Percentiles rank a stretch among this genome's conserved stretches.
phyloP scores from a whole-genome alignment of 345 rosid species.

The Pelargonium nanum region DNA sequence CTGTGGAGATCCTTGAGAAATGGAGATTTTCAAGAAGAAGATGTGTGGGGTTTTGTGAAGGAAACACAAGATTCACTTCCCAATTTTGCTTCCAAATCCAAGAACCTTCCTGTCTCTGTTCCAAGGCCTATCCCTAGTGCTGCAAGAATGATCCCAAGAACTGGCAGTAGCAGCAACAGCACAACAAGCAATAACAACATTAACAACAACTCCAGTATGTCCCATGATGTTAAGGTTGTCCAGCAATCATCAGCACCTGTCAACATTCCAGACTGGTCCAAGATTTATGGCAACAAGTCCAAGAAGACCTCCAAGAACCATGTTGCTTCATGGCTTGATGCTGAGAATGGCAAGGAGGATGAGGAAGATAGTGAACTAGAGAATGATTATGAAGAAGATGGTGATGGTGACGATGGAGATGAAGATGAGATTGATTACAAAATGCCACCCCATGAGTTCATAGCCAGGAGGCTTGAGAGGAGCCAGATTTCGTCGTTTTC shows the following conservation, averaged over 20 bases:
- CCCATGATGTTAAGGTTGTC: slow-evolving; percentile 17
- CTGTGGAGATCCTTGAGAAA: slow-evolving; percentile 28
- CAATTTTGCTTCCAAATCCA: slow-evolving; percentile 5
- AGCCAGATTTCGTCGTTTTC: slow-evolving; percentile 61
- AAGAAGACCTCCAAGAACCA: slow-evolving; percentile 19
- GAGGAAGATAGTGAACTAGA: slow-evolving; percentile 5
- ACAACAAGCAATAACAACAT: slow-evolving; percentile 10
- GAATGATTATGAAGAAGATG: slow-evolving; percentile 3
- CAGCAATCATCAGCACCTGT: slow-evolving; percentile 59
- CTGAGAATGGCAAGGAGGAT: slow-evolving; percentile 11
- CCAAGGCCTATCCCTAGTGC: slow-evolving; percentile 29
- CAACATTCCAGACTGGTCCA: slow-evolving; percentile 67
- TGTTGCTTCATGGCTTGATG: slow-evolving; percentile 8
- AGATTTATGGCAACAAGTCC: slow-evolving; percentile 23
- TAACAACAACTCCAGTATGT: slow-evolving; percentile 1
- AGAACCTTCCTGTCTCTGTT: slow-evolving; percentile 18
- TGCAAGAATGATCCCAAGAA: slow-evolving; percentile 45
- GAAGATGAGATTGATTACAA: slow-evolving; percentile 19
- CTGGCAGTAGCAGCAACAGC: slow-evolving; percentile 6
- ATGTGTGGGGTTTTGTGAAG: slow-evolving; percentile 31
- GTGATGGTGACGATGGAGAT: slow-evolving; percentile 14
- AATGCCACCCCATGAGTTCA: slow-evolving; percentile 69
- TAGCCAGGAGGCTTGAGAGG: slow-evolving; percentile 47
- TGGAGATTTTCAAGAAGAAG: slow-evolving; percentile 32
- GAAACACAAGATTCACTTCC: slow-evolving; percentile 22